Percentiles rank a stretch among this genome's conserved stretches.
These are phyloP conservation scores for Mucor racemosus DNA, from an alignment of 371 early-diverging fungal genomes.

Conservation along the genomic window DNA sequence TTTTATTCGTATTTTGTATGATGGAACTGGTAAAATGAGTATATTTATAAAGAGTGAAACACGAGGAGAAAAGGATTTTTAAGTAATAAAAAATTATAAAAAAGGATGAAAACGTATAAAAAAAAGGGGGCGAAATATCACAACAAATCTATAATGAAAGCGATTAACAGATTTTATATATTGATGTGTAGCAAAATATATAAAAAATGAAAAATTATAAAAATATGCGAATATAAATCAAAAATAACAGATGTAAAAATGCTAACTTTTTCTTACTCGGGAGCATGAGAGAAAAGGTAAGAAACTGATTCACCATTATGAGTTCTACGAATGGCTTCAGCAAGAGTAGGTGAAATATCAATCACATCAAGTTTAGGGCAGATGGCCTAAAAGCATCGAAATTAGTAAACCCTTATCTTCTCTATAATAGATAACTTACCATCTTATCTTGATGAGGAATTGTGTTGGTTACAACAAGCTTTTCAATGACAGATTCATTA, in stretches of 20 bases:
- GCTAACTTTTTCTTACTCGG: conserved; percentile 28
- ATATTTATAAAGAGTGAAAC: too few species aligned
- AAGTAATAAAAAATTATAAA: too few species aligned
- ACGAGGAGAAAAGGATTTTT: too few species aligned
- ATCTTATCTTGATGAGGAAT: conserved; percentile 92
- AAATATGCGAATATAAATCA: not conserved
- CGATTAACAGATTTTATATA: conserved; percentile 2
- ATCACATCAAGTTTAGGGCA: conserved; percentile 92
- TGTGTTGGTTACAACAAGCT: conserved; percentile 92
- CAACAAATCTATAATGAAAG: not conserved
- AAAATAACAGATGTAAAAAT: conserved; percentile 4
- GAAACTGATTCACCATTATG: conserved; percentile 96
- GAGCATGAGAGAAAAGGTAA: conserved; percentile 77
- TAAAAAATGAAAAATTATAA: not conserved
- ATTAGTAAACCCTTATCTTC: conserved; percentile 96
- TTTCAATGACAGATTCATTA: conserved; percentile 84
- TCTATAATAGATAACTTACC: conserved; percentile 32
- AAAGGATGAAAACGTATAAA: not conserved
- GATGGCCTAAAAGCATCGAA: conserved; percentile 70
- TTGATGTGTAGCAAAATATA: not conserved
- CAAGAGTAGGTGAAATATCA: conserved; percentile 92
- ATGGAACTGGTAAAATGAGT: too few species aligned
- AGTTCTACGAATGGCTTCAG: conserved; percentile 87
- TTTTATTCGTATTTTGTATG: too few species aligned
- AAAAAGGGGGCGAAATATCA: not conserved